Percentiles rank a stretch among this genome's conserved stretches.
phyloP scores from a whole-genome alignment of 2,329 filamentous ascomycete species.

The Fusarium nygamai region DNA sequence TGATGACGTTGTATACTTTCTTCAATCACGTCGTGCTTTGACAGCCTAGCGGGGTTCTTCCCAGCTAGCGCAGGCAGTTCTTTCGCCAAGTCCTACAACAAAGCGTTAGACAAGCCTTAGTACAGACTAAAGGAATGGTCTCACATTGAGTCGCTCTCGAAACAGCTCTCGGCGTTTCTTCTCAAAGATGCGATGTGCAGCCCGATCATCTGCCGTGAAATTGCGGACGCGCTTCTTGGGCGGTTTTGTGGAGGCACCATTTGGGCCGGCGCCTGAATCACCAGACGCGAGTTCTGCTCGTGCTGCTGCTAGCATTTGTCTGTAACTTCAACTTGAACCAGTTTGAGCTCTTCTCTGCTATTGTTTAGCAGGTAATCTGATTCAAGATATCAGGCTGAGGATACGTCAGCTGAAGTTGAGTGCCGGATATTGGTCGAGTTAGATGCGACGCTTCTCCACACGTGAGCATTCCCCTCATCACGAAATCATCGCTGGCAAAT shows the following conservation, averaged over 20 bases:
- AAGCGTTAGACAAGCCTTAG: neutral
- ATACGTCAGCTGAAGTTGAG: neutral
- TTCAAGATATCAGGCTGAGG: neutral
- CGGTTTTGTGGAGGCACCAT: conserved; percentile 1
- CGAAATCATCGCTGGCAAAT: neutral
- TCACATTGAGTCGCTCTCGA: conserved; percentile 50
- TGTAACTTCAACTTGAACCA: neutral
- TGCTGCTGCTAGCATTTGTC: conserved; percentile 9
- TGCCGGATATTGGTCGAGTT: neutral
- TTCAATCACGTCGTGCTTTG: conserved; percentile 53
- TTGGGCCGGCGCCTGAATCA: neutral
- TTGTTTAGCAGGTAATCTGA: neutral
- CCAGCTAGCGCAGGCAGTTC: conserved; percentile 48
- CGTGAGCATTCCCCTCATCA: conserved; percentile 2
- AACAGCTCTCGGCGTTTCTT: conserved; percentile 54
- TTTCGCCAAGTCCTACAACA: conserved; percentile 49
- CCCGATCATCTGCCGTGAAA: conserved; percentile 54
- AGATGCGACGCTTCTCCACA: neutral
- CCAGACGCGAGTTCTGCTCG: conserved; percentile 8
- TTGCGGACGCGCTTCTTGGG: conserved; percentile 50
- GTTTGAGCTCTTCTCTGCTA: neutral
- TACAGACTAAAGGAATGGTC: neutral
- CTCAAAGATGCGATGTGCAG: conserved; percentile 53
- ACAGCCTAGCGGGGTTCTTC: conserved; percentile 50
- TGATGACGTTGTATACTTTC: conserved; percentile 48